Evolutionary conservation across 805 yeast genomes (phyloP).

Genomic region (Saccharomycopsis selenospora): DNA sequence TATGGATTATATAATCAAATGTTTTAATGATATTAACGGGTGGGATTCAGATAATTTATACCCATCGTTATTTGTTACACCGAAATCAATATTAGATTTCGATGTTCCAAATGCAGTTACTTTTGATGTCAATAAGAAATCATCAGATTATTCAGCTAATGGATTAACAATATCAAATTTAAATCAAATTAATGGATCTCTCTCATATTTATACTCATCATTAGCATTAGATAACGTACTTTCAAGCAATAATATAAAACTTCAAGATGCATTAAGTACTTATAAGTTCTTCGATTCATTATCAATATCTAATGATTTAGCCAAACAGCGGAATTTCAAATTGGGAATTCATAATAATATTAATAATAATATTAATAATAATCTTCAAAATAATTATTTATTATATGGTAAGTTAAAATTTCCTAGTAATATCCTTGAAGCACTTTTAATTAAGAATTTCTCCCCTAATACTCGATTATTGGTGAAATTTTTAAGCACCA

Average conservation of each 20-base stretch:
- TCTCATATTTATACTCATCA: conserved; percentile 74
- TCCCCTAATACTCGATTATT: conserved; percentile 55
- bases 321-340: not conserved
- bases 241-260: conserved; percentile 40
- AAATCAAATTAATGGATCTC: conserved; percentile 66
- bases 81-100: conserved; percentile 64
- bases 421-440: conserved; percentile 82
- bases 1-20: conserved; percentile 78
- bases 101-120: conserved; percentile 59
- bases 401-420: conserved; percentile 84
- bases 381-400: conserved; percentile 28
- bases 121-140: conserved; percentile 60
- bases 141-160: conserved; percentile 64
- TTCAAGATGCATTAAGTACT: conserved; percentile 66
- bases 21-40: conserved; percentile 59
- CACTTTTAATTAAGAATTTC: conserved; percentile 67
- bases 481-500: conserved; percentile 59
- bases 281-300: conserved; percentile 52
- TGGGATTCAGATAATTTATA: conserved; percentile 81
- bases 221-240: conserved; percentile 45
- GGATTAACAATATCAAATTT: conserved; percentile 62
- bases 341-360: conserved; percentile 1
- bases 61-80: conserved; percentile 66
- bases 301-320: conserved; percentile 3
- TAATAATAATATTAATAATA: conserved; percentile 3